Conservation (phyloP, 768 basidiomycete genomes). For the Boletus tomentosulus region DNA sequence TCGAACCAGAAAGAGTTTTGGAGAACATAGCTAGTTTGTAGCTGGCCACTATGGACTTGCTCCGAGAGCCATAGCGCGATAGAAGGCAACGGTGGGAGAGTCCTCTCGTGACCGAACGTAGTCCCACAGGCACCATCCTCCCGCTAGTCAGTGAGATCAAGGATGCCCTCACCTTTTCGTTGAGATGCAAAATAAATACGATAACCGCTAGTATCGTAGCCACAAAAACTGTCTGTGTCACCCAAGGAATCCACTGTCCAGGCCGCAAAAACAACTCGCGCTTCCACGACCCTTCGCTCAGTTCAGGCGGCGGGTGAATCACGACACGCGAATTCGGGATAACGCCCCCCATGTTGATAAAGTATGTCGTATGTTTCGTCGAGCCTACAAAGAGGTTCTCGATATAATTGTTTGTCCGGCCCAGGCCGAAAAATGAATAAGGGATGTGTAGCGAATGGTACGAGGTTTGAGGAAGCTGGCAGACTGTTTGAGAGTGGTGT, state of each 20-base stretch:
- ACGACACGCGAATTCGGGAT: conserved; percentile 97
- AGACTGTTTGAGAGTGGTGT: conserved; percentile 46
- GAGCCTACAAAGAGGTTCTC: conserved; percentile 97
- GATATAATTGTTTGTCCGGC: conserved; percentile 98
- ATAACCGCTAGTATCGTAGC: conserved; percentile 76
- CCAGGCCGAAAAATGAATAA: conserved; percentile 94
- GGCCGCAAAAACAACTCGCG: conserved; percentile 88
- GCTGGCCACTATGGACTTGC: too few relatives aligned
- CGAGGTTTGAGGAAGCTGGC: conserved; percentile 88
- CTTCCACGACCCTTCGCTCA: conserved; percentile 63
- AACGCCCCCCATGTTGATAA: conserved; percentile 92
- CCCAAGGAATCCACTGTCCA: conserved; percentile 97
- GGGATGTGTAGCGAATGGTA: conserved; percentile 90
- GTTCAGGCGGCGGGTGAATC: conserved; percentile 71
- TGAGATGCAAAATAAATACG: conserved; percentile 82
- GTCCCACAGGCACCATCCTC: conserved; percentile 84
- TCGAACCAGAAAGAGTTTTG: too few relatives aligned
- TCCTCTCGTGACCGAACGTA: not conserved
- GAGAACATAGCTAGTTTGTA: too few relatives aligned
- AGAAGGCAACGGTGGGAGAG: too few relatives aligned
- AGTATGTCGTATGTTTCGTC: conserved; percentile 72
- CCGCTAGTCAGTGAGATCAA: conserved; percentile 43
- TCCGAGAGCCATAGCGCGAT: too few relatives aligned
- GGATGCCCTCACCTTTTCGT: conserved; percentile 72
- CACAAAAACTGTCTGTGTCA: conserved; percentile 80